Base-by-base conservation (phyloP, 2,329 filamentous ascomycete species). In the Grosmannia huntii region DNA sequence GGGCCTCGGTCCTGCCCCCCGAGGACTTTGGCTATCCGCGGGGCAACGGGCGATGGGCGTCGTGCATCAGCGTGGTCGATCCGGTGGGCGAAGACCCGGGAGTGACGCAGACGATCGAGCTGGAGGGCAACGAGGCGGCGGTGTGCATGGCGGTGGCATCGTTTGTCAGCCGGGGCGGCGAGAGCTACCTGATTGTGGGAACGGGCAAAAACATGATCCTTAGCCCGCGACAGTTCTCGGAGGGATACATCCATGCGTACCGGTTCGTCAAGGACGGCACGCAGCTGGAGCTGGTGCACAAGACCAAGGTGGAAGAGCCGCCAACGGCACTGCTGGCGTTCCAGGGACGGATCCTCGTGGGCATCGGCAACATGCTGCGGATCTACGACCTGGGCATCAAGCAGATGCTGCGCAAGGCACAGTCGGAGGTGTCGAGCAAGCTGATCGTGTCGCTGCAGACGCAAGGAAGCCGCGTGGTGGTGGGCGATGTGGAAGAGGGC, bases 311-410 rank as follows among this genome's bases (percentile, higher is more conserved):
- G 7, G 89, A 95, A 64, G 85, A 90, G 63, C 91, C 92, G 2
- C 90, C 95, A 1, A 83, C 90, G 66, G 92, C 94, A n/a, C 77
- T 99, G 19, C 76, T 94, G n/a, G 79, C 84, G 3, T 99, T 99
- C 76, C 92, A 97, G 70, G 95, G 95, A 33, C 87, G 88, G 63
- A 77, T 99, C 0, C 75, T 95, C 3, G 87, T 87, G n/a, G 94
- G 91, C 52, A 80, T 96, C 53, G 92, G 91, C 58, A 84, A 86
- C 64, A 84, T 87, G 38, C 73, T 99, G 27, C 83, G 89, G 57
- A 81, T 96, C 53, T 99, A 96, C 68, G 95, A 99, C 67, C 82
- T 97, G 16, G 94, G 95, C 62, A 87, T 96, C 79, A 86, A 88
- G 64, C 90, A 96, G 66, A 79, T 99, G 67, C 82, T 99, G 10